Base-by-base conservation (phyloP, 129 eudicot species). In the Pseudognaphalium luteoalbum region DNA sequence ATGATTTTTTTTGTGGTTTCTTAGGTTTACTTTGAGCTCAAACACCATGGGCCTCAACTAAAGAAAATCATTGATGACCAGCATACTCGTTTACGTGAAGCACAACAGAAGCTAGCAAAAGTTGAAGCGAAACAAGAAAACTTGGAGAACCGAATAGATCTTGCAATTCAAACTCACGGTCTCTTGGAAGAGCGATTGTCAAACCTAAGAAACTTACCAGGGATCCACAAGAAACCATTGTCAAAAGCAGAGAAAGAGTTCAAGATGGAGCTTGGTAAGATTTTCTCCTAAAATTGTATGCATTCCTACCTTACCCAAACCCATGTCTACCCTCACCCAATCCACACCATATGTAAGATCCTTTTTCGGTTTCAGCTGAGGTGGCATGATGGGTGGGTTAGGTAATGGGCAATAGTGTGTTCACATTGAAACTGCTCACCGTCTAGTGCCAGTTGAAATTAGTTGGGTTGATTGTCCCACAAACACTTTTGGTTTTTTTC, bases 1-100 rank as follows among this genome's bases (percentile, higher is more conserved):
- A 16, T 10, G 19, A 51, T 3, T 66, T 12, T 10, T 42, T 25
- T 61, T 41, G 42, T 78, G 76, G 79, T 59, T 80, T 66, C 58
- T 66, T 71, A 94, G 98, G 98, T 94, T 72, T 86, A 83, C 84
- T 88, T 94, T 83, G 98, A 94, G 80, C 96, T 94, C 68, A 88
- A 88, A 84, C 93, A 88, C 83, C 98, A 91, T 80, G 96, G 91
- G 12, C 96, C 98, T 25, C 97, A 91, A 63, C 73, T 87, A 60
- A 91, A 91, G 84, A 87, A 86, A 68, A 88, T 87, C 44, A 78
- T 94, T 32, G 90, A 91, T 33, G 87, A 84, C 66, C 91, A 88
- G 77, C 86, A 81, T 83, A 59, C 88, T 66, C 96, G 92, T 56
- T 75, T 91, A 70, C 85, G 64, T 4, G 92, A 91, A 57, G 86